Evolutionary conservation across 176 grass and related monocot genomes (phyloP).

Genomic region (Leersia perrieri): DNA sequence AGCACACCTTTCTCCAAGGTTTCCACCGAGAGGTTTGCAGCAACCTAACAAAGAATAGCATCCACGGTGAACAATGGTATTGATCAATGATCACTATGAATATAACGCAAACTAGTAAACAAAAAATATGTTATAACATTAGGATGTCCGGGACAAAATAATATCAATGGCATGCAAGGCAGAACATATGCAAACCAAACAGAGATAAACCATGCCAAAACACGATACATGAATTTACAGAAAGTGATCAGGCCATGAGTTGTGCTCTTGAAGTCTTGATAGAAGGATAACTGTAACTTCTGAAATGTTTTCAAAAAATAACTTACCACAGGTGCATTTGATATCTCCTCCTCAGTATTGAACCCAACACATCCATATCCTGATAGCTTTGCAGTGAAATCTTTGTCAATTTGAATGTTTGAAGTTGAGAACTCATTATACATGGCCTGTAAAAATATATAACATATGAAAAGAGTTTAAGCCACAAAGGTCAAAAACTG

Average conservation of each 20-base stretch:
- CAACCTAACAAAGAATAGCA: constrained; percentile 49
- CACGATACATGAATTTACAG: neutral
- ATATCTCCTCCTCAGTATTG: constrained; percentile 53
- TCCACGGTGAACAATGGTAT: constrained; percentile 15
- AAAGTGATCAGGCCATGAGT: neutral
- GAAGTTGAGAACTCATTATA: constrained; percentile 84
- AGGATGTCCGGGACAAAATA: neutral
- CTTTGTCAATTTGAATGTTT: constrained; percentile 95
- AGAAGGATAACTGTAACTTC: neutral
- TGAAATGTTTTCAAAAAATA: neutral
- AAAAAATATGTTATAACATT: neutral
- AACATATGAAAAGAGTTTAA: constrained; percentile 8
- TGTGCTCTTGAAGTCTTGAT: neutral
- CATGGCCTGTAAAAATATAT: constrained; percentile 69
- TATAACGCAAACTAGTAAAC: neutral
- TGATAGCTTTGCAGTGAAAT: constrained; percentile 88
- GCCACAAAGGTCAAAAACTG: neutral
- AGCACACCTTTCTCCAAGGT: constrained; percentile 93
- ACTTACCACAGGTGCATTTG: constrained; percentile 66
- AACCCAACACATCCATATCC: constrained; percentile 83
- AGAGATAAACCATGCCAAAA: neutral
- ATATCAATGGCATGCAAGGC: neutral
- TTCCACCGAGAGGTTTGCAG: constrained; percentile 73
- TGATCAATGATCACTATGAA: neutral
- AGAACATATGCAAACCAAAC: neutral